Evolutionary conservation across 2,329 filamentous ascomycete species (phyloP).

Genomic region (Ophiostoma angusticollis): DNA sequence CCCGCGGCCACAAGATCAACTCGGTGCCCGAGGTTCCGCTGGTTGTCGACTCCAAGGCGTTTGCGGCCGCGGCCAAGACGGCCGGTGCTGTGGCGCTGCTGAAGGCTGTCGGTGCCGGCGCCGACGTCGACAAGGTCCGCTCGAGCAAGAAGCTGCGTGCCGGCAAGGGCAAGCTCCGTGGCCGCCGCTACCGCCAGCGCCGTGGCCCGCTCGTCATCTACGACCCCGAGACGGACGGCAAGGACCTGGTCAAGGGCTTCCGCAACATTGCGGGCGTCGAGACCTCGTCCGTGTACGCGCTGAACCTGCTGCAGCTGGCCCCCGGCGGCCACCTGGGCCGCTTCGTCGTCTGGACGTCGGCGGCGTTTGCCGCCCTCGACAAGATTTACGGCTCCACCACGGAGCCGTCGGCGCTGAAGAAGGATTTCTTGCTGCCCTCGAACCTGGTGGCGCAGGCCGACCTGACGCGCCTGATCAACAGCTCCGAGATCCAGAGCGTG

Average conservation of each 20-base stretch:
- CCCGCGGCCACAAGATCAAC: constrained; percentile 91
- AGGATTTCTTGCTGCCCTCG: constrained; percentile 94
- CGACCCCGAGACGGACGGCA: constrained; percentile 89
- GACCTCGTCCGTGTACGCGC: constrained; percentile 81
- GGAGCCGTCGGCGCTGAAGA: constrained; percentile 83
- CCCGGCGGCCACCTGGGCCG: constrained; percentile 97
- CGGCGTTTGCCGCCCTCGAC: constrained; percentile 93
- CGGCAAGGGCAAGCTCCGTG: constrained; percentile 97
- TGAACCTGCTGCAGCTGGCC: constrained; percentile 98
- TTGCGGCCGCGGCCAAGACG: constrained; percentile 81
- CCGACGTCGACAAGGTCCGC: constrained; percentile 92
- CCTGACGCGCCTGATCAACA: constrained; percentile 97
- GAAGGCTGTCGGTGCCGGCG: constrained; percentile 77
- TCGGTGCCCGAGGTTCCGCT: constrained; percentile 92
- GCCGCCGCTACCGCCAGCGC: constrained; percentile 92
- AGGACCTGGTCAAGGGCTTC: constrained; percentile 86
- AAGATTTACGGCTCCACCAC: constrained; percentile 93
- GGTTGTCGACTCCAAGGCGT: constrained; percentile 82
- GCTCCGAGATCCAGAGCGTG: constrained; percentile 92
- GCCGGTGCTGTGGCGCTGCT: constrained; percentile 75
- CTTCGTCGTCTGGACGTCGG: constrained; percentile 98
- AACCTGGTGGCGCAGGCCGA: constrained; percentile 91
- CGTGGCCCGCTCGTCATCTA: constrained; percentile 97
- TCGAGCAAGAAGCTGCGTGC: constrained; percentile 92
- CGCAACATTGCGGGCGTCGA: constrained; percentile 98